Evolutionary conservation across 495 filamentous ascomycete genomes (phyloP), one percentile per base, ranked within the genome.

Genomic region (Beverwykella pulmonaria): DNA sequence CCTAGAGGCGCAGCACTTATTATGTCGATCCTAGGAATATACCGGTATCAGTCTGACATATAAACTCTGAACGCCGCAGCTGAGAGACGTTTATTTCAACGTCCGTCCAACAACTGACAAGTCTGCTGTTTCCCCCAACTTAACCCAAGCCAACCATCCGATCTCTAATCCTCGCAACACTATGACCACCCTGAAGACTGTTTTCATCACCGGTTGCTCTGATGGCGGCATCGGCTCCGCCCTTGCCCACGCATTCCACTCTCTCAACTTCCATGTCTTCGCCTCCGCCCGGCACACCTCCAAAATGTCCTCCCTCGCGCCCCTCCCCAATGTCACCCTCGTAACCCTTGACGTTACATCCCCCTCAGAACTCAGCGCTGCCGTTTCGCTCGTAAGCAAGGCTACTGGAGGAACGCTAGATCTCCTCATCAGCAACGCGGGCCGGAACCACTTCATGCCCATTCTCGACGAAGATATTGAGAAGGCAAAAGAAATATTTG

Each of bases 201-300:
- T 79, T 57, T 73, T 84, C n/a, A 81, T 83, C 47, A 83, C 81
- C 1, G 82, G 82, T 61, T 83, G 80, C 68, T 79, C 74, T 39
- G 73, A 72, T 46, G 79, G 78, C 47, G 79, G 81, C 6, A 76
- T 82, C 44, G 81, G 82, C 30, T 65, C 77, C 0, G 77, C 79
- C 1, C 61, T 83, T 0, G 80, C 77, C 19, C 27, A 67, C 29
- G 59, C 65, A 27, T 80, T 84, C 69, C 76, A 79, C 32, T 55
- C 73, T 34, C 69, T 63, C 8, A 77, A 75, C 29, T 73, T 74
- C 58, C 74, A 76, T 58, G 79, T 83, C 59, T 79, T 77, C 66
- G 79, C 79, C 1, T 79, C 79, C 0, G 76, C 76, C 3, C 79
- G 79, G 8, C 64, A 73, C 26, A 39, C 61, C 1, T 54, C 74